These are phyloP conservation scores for Penicillium janthinellum DNA, from an alignment of 2,329 filamentous ascomycete species.

Conservation along the genomic window DNA sequence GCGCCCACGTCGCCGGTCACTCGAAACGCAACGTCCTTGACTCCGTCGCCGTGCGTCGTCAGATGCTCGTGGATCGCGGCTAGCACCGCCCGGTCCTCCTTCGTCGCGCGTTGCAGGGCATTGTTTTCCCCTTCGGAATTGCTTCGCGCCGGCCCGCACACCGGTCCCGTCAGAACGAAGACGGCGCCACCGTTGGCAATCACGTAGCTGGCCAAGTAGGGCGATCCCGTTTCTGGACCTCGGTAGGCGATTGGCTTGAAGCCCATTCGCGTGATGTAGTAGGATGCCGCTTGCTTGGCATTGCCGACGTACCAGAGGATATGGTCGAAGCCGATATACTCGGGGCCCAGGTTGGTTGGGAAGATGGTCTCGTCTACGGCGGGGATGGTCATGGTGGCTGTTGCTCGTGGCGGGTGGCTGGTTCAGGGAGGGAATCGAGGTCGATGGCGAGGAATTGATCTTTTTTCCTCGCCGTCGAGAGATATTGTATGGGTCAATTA, in stretches of 20 bases:
- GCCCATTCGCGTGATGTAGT: conserved; percentile 80
- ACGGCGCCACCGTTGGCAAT: conserved; percentile 73
- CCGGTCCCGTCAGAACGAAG: conserved; percentile 81
- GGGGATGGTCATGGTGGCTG: conserved; percentile 11
- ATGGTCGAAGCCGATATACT: conserved; percentile 71
- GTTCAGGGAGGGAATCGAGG: neutral
- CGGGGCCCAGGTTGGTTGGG: conserved; percentile 22
- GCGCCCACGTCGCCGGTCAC: conserved; percentile 73
- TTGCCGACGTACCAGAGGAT: conserved; percentile 93
- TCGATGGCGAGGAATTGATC: neutral
- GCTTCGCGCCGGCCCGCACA: conserved; percentile 59
- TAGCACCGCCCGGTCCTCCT: conserved; percentile 64
- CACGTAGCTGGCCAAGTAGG: conserved; percentile 77
- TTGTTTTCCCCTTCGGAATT: conserved; percentile 55
- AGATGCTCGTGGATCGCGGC: conserved; percentile 76
- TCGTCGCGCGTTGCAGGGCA: conserved; percentile 41
- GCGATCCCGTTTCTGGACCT: conserved; percentile 82
- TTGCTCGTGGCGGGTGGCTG: neutral
- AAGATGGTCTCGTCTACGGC: conserved; percentile 11
- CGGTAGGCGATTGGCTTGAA: conserved; percentile 78
- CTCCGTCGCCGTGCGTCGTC: conserved; percentile 81
- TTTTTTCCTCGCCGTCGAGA: neutral
- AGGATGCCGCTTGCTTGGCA: conserved; percentile 85
- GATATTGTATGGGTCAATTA: neutral
- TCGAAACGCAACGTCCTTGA: conserved; percentile 90